Evolutionary conservation across 768 basidiomycete species (phyloP), one percentile per base, ranked within the genome.

Genomic region (Lentinula guzmanii): DNA sequence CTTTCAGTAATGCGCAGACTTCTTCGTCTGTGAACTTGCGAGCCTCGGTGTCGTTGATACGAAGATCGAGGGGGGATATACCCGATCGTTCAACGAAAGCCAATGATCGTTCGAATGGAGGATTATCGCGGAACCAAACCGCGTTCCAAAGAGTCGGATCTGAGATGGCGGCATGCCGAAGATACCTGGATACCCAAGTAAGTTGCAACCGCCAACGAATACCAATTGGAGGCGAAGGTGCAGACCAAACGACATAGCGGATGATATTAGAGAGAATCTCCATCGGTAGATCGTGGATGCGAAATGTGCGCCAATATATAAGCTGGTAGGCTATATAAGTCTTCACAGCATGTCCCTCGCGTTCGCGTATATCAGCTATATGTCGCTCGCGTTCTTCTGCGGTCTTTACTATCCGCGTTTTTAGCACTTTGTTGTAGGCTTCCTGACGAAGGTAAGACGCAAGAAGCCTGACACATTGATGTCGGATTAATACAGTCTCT

Each of bases 251-350:
- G 41, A 84, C 79, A 65, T 75, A 75, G 62, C 82, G 86, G 65
- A 91, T 82, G 65, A 91, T 86, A 62, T 83, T 79, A 71, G 71
- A 73, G 62, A 90, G 72, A 60, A 91, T 84, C 69, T 91, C 90
- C 34, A 76, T 69, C 2, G 89, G 90, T 3, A 90, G 77, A 37
- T 84, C 77, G 70, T 81, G 82, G 63, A 90, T 73, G 48, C 80
- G 81, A 70, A 89, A 88, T 37, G 74, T 72, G 41, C 70, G 70
- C 73, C 76, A 79, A 54, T 71, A 70, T 2, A 73, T 60, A 64
- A 75, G 51, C 43, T 63, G 39, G 15, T 63, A 62, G 16, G 58
- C 56, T 45, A 62, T 58, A 24, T 42, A 28, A 28, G 52, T 24
- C 21, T 46, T 46, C 31, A n/a, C 10, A 43, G 33, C n/a, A 4